Percentiles rank a stretch among this genome's conserved stretches.
These are phyloP conservation scores for Epichloe typhina DNA, from an alignment of 2,329 filamentous ascomycete species.

Conservation along the genomic window DNA sequence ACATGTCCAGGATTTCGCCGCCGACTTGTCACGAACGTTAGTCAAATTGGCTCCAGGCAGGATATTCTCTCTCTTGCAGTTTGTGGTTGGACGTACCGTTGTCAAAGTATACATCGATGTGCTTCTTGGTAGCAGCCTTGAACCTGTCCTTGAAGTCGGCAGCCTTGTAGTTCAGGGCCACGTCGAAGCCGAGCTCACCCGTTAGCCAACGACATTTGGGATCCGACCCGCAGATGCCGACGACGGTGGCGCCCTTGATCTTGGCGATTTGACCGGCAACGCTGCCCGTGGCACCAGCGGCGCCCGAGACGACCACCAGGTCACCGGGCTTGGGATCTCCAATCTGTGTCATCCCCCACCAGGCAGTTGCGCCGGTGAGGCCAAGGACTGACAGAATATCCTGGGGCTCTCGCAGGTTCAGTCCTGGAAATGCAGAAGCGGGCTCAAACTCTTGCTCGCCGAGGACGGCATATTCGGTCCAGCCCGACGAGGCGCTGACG, in stretches of 20 bases:
- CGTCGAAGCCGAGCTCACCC: conserved; percentile 52
- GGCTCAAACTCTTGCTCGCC: conserved; percentile 35
- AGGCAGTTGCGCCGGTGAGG: conserved; percentile 60
- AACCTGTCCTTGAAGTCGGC: conserved; percentile 47
- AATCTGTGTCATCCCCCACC: conserved; percentile 59
- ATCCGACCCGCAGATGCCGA: conserved; percentile 52
- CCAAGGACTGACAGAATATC: conserved; percentile 52
- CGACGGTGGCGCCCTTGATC: conserved; percentile 47
- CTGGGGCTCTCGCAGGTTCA: conserved; percentile 26
- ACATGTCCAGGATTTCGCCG: conserved; percentile 56
- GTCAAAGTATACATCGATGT: conserved; percentile 61
- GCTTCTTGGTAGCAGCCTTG: conserved; percentile 40
- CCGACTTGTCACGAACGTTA: conserved; percentile 32
- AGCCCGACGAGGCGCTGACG: conserved; percentile 43
- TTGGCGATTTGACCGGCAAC: conserved; percentile 70
- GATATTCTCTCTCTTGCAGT: not conserved
- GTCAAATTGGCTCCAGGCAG: not conserved
- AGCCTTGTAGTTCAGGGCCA: conserved; percentile 57
- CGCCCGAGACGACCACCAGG: conserved; percentile 64
- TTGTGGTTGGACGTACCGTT: conserved; percentile 29
- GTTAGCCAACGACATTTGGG: conserved; percentile 56
- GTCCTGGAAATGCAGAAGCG: conserved; percentile 25
- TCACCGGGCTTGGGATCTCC: conserved; percentile 56
- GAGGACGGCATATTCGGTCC: conserved; percentile 53
- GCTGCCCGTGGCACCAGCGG: conserved; percentile 65